Evolutionary conservation across 2,329 filamentous ascomycete species (phyloP).

Genomic region (Cordyceps pruinosa): DNA sequence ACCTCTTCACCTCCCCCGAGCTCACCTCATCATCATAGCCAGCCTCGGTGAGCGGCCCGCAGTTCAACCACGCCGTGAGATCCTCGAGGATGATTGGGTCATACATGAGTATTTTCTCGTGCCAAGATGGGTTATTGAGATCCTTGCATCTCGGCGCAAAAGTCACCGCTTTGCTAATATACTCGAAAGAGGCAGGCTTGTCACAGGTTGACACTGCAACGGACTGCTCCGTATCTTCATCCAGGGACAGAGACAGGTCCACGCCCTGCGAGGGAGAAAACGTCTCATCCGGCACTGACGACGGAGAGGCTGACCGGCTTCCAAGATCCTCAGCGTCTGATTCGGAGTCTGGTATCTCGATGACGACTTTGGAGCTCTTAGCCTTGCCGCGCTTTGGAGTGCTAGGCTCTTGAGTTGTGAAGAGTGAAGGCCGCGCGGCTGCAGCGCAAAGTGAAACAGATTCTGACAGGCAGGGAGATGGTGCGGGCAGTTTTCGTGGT

Average conservation of each 20-base stretch:
- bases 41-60: conserved; percentile 54
- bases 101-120: conserved; percentile 90
- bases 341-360: conserved; percentile 50
- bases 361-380: conserved; percentile 15
- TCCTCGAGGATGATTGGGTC: conserved; percentile 88
- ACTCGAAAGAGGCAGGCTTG: conserved; percentile 39
- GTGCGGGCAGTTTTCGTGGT: conserved; percentile 14
- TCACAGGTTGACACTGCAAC: conserved; percentile 32
- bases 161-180: conserved; percentile 50
- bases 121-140: conserved; percentile 58
- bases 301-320: conserved; percentile 24
- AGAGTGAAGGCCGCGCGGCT: not conserved
- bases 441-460: conserved; percentile 2
- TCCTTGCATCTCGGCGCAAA: conserved; percentile 44
- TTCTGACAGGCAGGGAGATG: conserved; percentile 2
- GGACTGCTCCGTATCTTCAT: conserved; percentile 40
- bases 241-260: conserved; percentile 37
- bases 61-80: conserved; percentile 74
- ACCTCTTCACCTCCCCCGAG: conserved; percentile 66
- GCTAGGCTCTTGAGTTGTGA: not conserved
- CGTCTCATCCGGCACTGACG: conserved; percentile 29
- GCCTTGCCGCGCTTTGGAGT: conserved; percentile 14
- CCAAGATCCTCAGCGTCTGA: conserved; percentile 25
- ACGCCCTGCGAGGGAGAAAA: conserved; percentile 38
- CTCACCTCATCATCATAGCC: conserved; percentile 61